Conservation (phyloP, 1,139 yeast species). For the Hyphopichia buzzinii region DNA sequence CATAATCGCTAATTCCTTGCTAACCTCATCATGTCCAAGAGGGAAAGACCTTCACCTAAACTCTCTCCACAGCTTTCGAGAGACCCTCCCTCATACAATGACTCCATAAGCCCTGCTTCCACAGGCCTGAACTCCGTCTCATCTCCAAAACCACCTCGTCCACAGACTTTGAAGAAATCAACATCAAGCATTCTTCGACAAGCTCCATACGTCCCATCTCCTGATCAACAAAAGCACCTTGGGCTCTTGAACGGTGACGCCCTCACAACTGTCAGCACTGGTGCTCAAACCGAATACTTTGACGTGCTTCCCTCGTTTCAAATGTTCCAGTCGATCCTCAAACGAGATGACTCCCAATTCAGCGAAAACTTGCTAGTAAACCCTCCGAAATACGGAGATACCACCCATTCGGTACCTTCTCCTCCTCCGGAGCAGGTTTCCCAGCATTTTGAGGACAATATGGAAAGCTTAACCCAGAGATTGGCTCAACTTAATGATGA, state of each 20-base stretch:
- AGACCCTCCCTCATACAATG: constrained; percentile 12
- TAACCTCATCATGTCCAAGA: too few relatives aligned
- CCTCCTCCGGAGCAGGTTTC: constrained; percentile 15
- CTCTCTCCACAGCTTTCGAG: constrained; percentile 4
- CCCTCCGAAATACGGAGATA: constrained; percentile 45
- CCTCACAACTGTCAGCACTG: constrained; percentile 23
- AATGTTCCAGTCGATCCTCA: constrained; percentile 57
- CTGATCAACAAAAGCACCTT: constrained; percentile 36
- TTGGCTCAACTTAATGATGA: constrained; percentile 15
- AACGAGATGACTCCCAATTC: constrained; percentile 45
- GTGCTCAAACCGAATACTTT: constrained; percentile 43
- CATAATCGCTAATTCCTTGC: too few relatives aligned
- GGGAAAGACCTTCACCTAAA: too few relatives aligned
- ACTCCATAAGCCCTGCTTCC: constrained; percentile 6
- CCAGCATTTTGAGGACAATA: constrained; percentile 6
- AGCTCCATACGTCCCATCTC: constrained; percentile 35
- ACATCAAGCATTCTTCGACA: constrained; percentile 1
- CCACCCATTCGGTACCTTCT: constrained; percentile 26
- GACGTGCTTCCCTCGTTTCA: constrained; percentile 65
- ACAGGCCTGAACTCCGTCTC: constrained; percentile 7
- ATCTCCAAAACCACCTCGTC: not conserved
- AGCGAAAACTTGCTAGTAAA: constrained; percentile 32
- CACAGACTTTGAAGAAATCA: not conserved
- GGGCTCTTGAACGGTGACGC: constrained; percentile 17
- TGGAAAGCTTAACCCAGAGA: constrained; percentile 16